phyloP scores from a whole-genome alignment of 164 flowering plant species.

The Saururus chinensis region DNA sequence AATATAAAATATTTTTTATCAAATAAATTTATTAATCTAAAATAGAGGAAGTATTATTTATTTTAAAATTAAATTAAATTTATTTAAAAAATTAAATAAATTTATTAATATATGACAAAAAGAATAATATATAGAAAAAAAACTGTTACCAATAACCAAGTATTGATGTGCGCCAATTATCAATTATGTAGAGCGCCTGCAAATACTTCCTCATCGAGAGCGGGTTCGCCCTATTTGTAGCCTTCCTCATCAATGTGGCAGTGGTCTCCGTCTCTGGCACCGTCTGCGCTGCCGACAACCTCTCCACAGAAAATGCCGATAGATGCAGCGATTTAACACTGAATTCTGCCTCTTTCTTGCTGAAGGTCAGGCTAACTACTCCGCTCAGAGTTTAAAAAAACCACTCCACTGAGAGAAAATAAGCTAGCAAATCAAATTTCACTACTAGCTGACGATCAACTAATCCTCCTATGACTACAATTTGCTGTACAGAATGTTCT shows the following conservation, averaged over 20 bases:
- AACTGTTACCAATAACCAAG: no score
- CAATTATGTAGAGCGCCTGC: constrained; percentile 50
- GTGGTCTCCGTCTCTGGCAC: constrained; percentile 65
- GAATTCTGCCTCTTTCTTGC: constrained; percentile 70
- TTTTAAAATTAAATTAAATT: no score
- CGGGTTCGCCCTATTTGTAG: constrained; percentile 67
- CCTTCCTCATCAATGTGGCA: constrained; percentile 70
- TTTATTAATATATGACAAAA: no score
- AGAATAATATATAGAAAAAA: no score
- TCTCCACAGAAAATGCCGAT: constrained; percentile 17
- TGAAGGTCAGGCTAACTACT: constrained; percentile 33
- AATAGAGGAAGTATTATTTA: no score
- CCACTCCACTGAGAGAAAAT: no score
- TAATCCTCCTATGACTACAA: background rate
- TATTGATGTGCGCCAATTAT: background rate
- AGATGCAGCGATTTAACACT: constrained; percentile 56
- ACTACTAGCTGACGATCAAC: no score
- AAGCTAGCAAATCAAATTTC: no score
- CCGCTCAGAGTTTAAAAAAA: background rate
- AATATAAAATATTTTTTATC: no score
- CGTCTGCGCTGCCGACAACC: constrained; percentile 35
- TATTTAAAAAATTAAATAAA: no score
- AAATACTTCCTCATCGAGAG: constrained; percentile 69
- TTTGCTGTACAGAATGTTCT: constrained; percentile 7
- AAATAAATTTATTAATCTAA: no score